A percentile compares a stretch with the other conserved stretches of the same genome.
Evolutionary conservation across 306 rosid species (phyloP).

Genomic region (Ziziphus jujuba): DNA sequence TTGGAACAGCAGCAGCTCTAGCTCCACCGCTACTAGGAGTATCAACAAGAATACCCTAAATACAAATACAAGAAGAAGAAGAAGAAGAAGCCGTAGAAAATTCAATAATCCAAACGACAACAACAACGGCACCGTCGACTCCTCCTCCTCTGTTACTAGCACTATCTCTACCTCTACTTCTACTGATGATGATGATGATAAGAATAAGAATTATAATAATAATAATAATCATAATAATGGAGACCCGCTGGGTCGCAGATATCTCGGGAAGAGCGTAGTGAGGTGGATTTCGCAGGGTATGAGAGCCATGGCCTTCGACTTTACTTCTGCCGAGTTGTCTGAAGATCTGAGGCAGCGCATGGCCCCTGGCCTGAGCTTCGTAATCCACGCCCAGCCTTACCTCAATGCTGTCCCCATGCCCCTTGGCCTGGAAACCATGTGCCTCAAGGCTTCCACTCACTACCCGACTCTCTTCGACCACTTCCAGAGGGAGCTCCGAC

Average conservation of each 20-base stretch:
- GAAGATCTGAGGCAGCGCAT: slow-evolving; percentile 55
- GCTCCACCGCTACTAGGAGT: too few species aligned
- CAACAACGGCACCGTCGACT: too few species aligned
- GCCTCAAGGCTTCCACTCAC: slow-evolving; percentile 69
- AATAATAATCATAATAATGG: slow-evolving; percentile 29
- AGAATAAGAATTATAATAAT: too few species aligned
- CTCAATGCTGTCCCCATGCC: slow-evolving; percentile 76
- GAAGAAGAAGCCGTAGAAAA: too few species aligned
- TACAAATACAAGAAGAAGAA: too few species aligned
- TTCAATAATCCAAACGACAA: too few species aligned
- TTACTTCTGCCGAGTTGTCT: slow-evolving; percentile 52
- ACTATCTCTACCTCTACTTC: too few species aligned
- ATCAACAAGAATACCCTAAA: too few species aligned
- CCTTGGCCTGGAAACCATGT: slow-evolving; percentile 60
- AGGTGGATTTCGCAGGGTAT: slow-evolving; percentile 65
- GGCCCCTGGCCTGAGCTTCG: slow-evolving; percentile 68
- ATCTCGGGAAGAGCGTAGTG: slow-evolving; percentile 64
- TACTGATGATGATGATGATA: too few species aligned
- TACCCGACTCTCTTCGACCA: slow-evolving; percentile 81
- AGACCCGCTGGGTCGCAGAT: slow-evolving; percentile 70
- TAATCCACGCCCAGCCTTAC: slow-evolving; percentile 72
- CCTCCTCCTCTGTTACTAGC: too few species aligned
- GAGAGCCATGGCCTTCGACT: slow-evolving; percentile 68
- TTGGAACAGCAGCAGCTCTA: slow-evolving; percentile 13
- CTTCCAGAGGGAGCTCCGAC: slow-evolving; percentile 81